A percentile compares a stretch with the other conserved stretches of the same genome.
phyloP scores from a whole-genome alignment of 2,329 filamentous ascomycete genomes.

The Neofusicoccum parvum region DNA sequence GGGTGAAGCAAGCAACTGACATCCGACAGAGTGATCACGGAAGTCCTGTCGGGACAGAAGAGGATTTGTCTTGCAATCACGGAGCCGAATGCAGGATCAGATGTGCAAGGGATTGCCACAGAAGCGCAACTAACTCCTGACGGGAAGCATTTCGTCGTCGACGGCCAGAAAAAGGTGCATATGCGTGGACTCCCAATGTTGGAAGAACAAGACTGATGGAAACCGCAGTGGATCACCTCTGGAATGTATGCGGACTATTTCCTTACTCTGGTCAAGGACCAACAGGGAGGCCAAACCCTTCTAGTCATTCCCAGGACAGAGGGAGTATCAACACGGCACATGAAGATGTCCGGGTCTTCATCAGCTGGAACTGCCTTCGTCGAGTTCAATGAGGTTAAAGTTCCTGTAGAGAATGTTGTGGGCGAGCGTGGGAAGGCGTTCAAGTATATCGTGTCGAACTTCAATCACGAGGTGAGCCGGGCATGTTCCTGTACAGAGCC shows the following conservation, averaged over 20 bases:
- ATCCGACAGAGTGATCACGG: constrained; percentile 41
- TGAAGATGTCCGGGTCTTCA: not conserved
- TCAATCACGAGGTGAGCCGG: constrained; percentile 2
- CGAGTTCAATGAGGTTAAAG: constrained; percentile 36
- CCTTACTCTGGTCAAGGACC: constrained; percentile 32
- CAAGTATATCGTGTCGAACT: constrained; percentile 21
- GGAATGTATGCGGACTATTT: constrained; percentile 39
- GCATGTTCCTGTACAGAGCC: not conserved
- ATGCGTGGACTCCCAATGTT: not conserved
- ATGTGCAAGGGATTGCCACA: constrained; percentile 32
- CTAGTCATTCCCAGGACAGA: constrained; percentile 54
- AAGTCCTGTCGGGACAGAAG: constrained; percentile 33
- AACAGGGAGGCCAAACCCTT: constrained; percentile 34
- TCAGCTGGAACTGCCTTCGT: constrained; percentile 34
- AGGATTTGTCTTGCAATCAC: constrained; percentile 36
- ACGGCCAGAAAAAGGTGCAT: constrained; percentile 39
- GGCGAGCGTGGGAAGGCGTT: constrained; percentile 35
- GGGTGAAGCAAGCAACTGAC: constrained; percentile 21
- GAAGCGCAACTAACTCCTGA: constrained; percentile 48
- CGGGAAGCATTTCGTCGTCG: constrained; percentile 40
- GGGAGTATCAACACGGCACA: constrained; percentile 67
- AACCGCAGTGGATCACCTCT: constrained; percentile 45
- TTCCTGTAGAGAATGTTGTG: constrained; percentile 33
- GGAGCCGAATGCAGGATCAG: constrained; percentile 52
- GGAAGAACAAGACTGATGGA: too few species aligned